These are phyloP conservation scores for Lentinula aciculospora DNA, from an alignment of 768 basidiomycete species.

Conservation along the genomic window DNA sequence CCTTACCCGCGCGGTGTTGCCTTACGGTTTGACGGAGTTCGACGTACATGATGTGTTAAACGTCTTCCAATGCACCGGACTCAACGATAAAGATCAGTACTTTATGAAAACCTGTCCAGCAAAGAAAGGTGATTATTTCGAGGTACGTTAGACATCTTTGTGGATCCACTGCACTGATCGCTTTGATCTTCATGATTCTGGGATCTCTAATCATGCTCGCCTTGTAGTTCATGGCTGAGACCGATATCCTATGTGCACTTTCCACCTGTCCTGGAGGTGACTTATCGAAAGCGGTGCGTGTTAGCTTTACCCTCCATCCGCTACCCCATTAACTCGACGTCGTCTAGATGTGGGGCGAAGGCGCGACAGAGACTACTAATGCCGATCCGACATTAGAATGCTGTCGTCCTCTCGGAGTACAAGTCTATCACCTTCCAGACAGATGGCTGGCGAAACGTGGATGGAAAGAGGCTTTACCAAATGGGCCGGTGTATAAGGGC, in stretches of 20 bases:
- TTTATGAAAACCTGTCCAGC: conserved; percentile 20
- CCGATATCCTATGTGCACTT: conserved; percentile 11
- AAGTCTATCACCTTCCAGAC: conserved; percentile 10
- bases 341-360: conserved; percentile 12
- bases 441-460: conserved; percentile 5
- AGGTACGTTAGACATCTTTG: conserved; percentile 4
- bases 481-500: conserved; percentile 4
- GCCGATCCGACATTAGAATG: conserved; percentile 10
- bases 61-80: conserved; percentile 18
- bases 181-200: neutral
- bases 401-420: conserved; percentile 14
- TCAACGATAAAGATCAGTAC: conserved; percentile 17
- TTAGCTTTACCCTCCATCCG: neutral
- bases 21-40: conserved; percentile 16
- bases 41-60: conserved; percentile 19
- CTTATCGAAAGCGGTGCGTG: conserved; percentile 11
- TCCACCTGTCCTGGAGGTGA: conserved; percentile 16
- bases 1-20: conserved; percentile 15
- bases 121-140: conserved; percentile 14
- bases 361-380: neutral
- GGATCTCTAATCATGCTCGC: neutral
- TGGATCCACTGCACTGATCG: no score
- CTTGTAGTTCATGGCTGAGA: conserved; percentile 13
- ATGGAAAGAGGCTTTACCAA: conserved; percentile 9
- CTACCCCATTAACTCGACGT: neutral